A percentile compares a stretch with the other conserved stretches of the same genome.
phyloP scores from a whole-genome alignment of 1,139 yeast species.

The Maudiozyma humilis region DNA sequence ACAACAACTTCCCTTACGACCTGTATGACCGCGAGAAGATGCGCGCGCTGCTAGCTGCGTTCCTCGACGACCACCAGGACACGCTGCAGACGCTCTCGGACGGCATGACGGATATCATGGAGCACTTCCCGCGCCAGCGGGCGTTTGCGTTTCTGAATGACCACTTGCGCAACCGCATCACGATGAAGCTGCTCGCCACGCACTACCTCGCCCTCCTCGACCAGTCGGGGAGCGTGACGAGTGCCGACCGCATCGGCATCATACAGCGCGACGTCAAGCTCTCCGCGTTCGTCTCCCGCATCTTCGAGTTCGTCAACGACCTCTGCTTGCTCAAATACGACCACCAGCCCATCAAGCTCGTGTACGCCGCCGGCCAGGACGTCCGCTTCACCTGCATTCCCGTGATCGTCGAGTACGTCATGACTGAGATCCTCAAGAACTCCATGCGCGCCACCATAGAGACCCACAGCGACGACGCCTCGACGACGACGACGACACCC shows the following conservation, averaged over 20 bases:
- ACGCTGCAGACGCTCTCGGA: conserved; percentile 71
- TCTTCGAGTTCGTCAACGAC: conserved; percentile 71
- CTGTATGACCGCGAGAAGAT: conserved; percentile 48
- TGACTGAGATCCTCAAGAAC: conserved; percentile 82
- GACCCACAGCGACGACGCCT: no score
- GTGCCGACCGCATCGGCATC: conserved; percentile 52
- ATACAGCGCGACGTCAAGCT: conserved; percentile 58
- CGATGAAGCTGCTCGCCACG: conserved; percentile 76
- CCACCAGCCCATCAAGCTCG: conserved; percentile 37
- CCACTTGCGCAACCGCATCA: conserved; percentile 77
- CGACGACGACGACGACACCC: conserved; percentile 42
- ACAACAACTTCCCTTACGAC: conserved; percentile 38
- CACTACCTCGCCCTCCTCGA: conserved; percentile 60
- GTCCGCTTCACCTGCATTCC: conserved; percentile 69
- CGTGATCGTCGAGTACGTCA: conserved; percentile 75
- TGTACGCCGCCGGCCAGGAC: conserved; percentile 37
- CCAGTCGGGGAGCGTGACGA: conserved; percentile 9
- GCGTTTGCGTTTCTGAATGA: conserved; percentile 59
- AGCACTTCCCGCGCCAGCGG: conserved; percentile 41
- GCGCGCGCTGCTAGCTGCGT: conserved; percentile 44
- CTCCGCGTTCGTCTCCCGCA: conserved; percentile 49
- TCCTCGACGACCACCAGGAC: conserved; percentile 71
- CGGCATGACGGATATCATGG: conserved; percentile 71
- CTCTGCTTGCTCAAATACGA: conserved; percentile 78
- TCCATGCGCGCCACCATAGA: conserved; percentile 82